Conservation (phyloP, 2,329 filamentous ascomycete species). For the Neospermospora avenae region DNA sequence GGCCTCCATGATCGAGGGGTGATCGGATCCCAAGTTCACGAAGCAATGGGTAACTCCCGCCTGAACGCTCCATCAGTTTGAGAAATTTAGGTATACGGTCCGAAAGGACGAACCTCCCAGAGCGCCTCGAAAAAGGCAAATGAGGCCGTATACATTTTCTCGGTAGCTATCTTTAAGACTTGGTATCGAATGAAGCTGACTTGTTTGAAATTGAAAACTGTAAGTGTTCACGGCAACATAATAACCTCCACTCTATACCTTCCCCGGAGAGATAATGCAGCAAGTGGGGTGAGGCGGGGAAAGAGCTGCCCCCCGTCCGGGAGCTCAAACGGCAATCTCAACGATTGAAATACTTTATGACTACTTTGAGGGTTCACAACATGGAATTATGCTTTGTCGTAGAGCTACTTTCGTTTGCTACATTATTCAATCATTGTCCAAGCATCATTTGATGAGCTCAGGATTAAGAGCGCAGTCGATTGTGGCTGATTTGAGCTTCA, state of each 20-base stretch:
- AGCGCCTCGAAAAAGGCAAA: conserved; percentile 66
- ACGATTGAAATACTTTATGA: background rate
- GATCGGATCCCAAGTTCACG: conserved; percentile 59
- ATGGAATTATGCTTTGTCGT: background rate
- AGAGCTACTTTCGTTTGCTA: too few species aligned
- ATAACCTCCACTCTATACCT: background rate
- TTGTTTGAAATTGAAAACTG: background rate
- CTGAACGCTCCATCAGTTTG: conserved; percentile 20
- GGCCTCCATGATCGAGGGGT: conserved; percentile 69
- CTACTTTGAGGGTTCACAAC: background rate
- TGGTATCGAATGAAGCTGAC: background rate
- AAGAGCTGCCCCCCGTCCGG: background rate
- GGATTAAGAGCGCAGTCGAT: background rate
- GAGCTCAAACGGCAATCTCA: too few species aligned
- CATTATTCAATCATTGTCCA: background rate
- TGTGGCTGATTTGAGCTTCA: background rate
- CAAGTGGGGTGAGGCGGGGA: conserved; percentile 2
- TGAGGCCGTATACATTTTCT: conserved; percentile 7
- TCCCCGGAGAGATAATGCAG: background rate
- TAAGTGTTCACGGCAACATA: background rate
- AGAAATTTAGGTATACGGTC: background rate
- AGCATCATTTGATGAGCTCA: background rate
- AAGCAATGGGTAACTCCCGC: conserved; percentile 52
- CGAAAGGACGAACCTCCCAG: conserved; percentile 48
- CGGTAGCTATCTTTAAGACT: background rate